Percentiles rank a stretch among this genome's conserved stretches.
Evolutionary conservation across 805 yeast species (phyloP).

Genomic region (Yarrowia deformans): DNA sequence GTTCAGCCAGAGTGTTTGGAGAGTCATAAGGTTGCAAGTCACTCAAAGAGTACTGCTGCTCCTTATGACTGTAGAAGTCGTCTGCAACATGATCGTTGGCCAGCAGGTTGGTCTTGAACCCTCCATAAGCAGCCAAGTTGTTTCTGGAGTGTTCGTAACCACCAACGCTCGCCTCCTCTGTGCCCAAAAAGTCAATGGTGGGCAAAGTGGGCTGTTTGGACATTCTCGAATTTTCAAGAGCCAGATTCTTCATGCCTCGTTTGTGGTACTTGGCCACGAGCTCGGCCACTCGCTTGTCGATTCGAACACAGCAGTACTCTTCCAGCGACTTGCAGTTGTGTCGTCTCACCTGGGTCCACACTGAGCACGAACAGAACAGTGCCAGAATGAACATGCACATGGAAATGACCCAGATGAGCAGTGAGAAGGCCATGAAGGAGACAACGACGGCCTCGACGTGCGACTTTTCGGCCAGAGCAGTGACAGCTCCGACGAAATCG

Average conservation of each 20-base stretch:
- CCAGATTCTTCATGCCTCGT: slow-evolving; percentile 47
- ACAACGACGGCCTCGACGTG: slow-evolving; percentile 72
- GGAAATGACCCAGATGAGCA: slow-evolving; percentile 75
- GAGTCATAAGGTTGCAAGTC: slow-evolving; percentile 22
- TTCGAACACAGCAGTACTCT: slow-evolving; percentile 66
- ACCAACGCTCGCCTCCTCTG: neutral
- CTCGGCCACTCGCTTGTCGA: slow-evolving; percentile 63
- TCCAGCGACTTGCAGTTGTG: slow-evolving; percentile 56
- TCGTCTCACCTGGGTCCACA: slow-evolving; percentile 57
- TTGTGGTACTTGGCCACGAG: slow-evolving; percentile 56
- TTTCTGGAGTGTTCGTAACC: neutral
- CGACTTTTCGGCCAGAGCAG: slow-evolving; percentile 65
- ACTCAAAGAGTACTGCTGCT: slow-evolving; percentile 5
- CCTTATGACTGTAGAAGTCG: neutral
- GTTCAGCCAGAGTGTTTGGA: slow-evolving; percentile 21
- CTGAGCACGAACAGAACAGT: slow-evolving; percentile 59
- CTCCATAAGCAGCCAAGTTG: neutral
- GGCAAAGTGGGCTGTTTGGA: slow-evolving; percentile 48
- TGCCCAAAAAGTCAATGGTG: slow-evolving; percentile 36
- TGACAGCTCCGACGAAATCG: slow-evolving; percentile 54
- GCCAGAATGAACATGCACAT: slow-evolving; percentile 64
- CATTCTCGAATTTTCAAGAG: slow-evolving; percentile 45
- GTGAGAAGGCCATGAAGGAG: slow-evolving; percentile 77
- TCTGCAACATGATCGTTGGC: slow-evolving; percentile 5
- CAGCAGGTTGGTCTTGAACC: slow-evolving; percentile 21